These are phyloP conservation scores for Aspergillus pseudotamarii DNA, from an alignment of 2,329 filamentous ascomycete species.

Conservation along the genomic window DNA sequence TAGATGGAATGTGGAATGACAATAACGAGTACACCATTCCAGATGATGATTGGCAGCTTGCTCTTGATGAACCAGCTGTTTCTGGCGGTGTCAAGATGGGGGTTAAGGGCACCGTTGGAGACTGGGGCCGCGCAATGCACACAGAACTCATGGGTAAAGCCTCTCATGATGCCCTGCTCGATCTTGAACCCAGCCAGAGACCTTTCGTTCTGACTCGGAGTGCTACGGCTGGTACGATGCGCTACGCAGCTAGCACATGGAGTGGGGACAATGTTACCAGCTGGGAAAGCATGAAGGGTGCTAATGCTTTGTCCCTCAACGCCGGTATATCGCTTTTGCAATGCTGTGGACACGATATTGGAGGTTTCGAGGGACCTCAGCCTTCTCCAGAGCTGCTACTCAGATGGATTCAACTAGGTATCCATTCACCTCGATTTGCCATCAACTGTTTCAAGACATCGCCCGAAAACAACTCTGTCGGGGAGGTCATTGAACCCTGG, in stretches of 20 bases:
- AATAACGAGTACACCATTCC: slow-evolving; percentile 75
- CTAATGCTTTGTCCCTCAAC: slow-evolving; percentile 69
- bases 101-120: slow-evolving; percentile 56
- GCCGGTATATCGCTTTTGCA: slow-evolving; percentile 70
- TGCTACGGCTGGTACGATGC: slow-evolving; percentile 70
- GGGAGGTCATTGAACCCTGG: slow-evolving; percentile 77
- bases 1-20: slow-evolving; percentile 78
- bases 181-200: slow-evolving; percentile 59
- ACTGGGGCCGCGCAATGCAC: slow-evolving; percentile 71
- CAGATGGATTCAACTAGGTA: slow-evolving; percentile 72
- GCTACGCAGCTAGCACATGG: slow-evolving; percentile 73
- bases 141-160: slow-evolving; percentile 72
- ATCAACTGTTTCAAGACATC: slow-evolving; percentile 80
- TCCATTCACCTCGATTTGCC: slow-evolving; percentile 70
- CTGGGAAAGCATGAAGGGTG: slow-evolving; percentile 73
- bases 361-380: slow-evolving; percentile 71
- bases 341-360: slow-evolving; percentile 74
- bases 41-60: slow-evolving; percentile 66
- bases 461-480: slow-evolving; percentile 64
- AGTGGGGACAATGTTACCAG: slow-evolving; percentile 75
- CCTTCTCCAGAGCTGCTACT: slow-evolving; percentile 71
- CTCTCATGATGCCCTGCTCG: slow-evolving; percentile 68
- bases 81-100: slow-evolving; percentile 40
- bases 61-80: slow-evolving; percentile 52
- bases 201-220: slow-evolving; percentile 72